phyloP scores from a whole-genome alignment of 1,284 basidiomycete species.

The Trichosporon sp. region DNA sequence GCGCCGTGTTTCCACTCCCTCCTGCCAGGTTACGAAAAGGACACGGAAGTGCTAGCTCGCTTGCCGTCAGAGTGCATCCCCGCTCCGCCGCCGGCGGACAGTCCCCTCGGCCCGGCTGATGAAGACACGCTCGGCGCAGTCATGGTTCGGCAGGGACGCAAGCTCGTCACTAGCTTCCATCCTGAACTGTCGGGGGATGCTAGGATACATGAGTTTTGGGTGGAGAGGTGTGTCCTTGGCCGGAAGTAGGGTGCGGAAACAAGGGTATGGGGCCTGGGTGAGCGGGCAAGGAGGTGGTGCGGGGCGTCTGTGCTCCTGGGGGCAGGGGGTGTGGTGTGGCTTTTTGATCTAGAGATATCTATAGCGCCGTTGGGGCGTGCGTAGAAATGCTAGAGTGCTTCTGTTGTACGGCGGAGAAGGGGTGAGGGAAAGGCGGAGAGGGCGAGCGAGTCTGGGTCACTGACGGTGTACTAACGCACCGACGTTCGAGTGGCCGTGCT shows the following conservation, averaged over 20 bases:
- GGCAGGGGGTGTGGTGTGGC: too few relatives aligned
- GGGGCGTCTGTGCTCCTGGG: too few relatives aligned
- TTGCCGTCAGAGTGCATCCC: constrained; percentile 61
- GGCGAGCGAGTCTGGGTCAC: too few relatives aligned
- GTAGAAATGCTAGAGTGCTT: too few relatives aligned
- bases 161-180: constrained; percentile 88
- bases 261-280: not conserved
- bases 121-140: constrained; percentile 63
- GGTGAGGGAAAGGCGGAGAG: too few relatives aligned
- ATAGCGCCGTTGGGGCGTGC: too few relatives aligned
- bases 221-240: constrained; percentile 40
- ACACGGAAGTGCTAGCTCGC: constrained; percentile 55
- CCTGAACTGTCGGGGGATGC: constrained; percentile 85
- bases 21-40: not conserved
- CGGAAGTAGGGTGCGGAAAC: not conserved
- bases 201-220: constrained; percentile 69
- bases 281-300: too few relatives aligned
- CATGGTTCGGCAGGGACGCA: constrained; percentile 75
- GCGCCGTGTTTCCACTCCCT: constrained; percentile 57
- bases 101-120: constrained; percentile 35
- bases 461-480: too few relatives aligned
- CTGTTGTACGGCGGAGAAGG: too few relatives aligned
- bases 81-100: constrained; percentile 37
- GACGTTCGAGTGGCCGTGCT: too few relatives aligned
- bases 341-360: too few relatives aligned